Base-by-base conservation (phyloP, 306 rosid species). In the Rosa multiflora region DNA sequence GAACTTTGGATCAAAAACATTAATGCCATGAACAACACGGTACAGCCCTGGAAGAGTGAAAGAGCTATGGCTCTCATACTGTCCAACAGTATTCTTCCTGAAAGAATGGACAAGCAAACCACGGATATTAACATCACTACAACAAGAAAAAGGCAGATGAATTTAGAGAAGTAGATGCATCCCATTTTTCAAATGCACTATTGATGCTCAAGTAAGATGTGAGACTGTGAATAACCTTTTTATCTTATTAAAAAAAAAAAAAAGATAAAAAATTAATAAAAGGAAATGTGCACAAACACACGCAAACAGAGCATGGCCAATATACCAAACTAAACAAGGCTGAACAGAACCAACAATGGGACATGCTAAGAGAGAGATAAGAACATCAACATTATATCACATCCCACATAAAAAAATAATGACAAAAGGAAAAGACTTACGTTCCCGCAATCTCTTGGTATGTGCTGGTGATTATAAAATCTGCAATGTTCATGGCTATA, bases 361-460 rank as follows among this genome's bases (percentile, higher is more conserved):
- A 17, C 26, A 39, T 35, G 18, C 12, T 7, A 17, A 23, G 18
- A 11, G 21, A 8, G 6, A 5, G 10, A 12, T 3, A 3, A 42
- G 3, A 21, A 51, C 10, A 48, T 49, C n/a, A 67, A 59, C 51
- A 32, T 39, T 39, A 58, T 21, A 55, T 77, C 7, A 74, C 23
- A 53, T 75, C 1, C 37, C 23, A 43, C 18, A 46, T 15, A 48
- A 53, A 59, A 26, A 71, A 21, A 14, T 32, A 23, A 18, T 82
- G 48, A 78, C 15, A 59, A 10, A 23, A 21, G 12, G 3, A 59
- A 61, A 20, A 9, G 72, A 86, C 98, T 76, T 90, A 86, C 93
- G 97, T 80, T 86, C 99, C 98, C 6, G 99, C 98, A 85, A 95
- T 95, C 93, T 95, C 98, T 78, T 95, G 99, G 86, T 89, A 95